phyloP scores from a whole-genome alignment of 1,284 basidiomycete species.

The Cutaneotrichosporon spelunceum region DNA sequence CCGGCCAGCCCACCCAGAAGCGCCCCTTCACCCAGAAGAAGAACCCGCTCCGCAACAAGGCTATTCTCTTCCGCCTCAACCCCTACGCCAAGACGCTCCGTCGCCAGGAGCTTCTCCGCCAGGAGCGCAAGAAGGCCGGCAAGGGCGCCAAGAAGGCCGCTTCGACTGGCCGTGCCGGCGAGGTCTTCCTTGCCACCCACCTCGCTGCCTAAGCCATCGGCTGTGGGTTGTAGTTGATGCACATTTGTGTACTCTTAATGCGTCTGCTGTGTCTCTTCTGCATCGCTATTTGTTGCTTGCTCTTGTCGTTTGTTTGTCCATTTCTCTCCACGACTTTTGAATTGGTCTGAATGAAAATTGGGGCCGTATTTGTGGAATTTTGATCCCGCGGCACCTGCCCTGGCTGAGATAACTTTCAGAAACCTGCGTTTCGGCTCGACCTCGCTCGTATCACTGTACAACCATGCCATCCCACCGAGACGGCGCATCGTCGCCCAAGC shows the following conservation, averaged over 20 bases:
- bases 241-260: slow-evolving; percentile 7
- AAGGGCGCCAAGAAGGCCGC: slow-evolving; percentile 50
- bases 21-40: slow-evolving; percentile 97
- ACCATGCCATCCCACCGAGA: slow-evolving; percentile 15
- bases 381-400: slow-evolving; percentile 12
- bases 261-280: not conserved
- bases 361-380: slow-evolving; percentile 8
- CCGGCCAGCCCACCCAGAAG: slow-evolving; percentile 56
- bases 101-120: slow-evolving; percentile 67
- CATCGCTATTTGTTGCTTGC: not conserved
- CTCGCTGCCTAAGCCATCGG: slow-evolving; percentile 67
- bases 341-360: not conserved
- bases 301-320: not conserved
- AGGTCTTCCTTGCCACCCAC: slow-evolving; percentile 81
- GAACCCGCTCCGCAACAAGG: slow-evolving; percentile 97
- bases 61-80: slow-evolving; percentile 96
- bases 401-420: slow-evolving; percentile 3
- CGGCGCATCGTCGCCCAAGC: slow-evolving; percentile 28
- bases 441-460: not conserved
- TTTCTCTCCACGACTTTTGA: not conserved
- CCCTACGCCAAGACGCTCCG: slow-evolving; percentile 95
- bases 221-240: slow-evolving; percentile 22
- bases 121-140: slow-evolving; percentile 49
- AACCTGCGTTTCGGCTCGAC: not conserved
- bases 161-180: slow-evolving; percentile 61